Evolutionary conservation across 345 rosid species (phyloP).

Genomic region (Litchi chinensis): DNA sequence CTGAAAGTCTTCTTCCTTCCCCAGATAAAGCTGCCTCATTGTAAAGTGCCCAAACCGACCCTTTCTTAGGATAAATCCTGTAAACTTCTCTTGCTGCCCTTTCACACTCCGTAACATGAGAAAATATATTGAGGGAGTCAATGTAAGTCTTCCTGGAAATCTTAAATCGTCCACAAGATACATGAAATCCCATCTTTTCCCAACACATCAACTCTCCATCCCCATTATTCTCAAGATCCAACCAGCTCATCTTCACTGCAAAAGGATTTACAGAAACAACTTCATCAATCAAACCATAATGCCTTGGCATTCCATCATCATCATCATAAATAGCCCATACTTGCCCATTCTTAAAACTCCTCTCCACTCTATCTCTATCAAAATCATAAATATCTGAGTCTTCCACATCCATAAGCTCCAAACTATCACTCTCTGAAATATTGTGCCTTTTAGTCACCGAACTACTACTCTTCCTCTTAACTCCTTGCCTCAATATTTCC

Average conservation of each 20-base stretch:
- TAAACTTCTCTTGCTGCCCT: constrained; percentile 77
- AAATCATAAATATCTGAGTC: constrained; percentile 67
- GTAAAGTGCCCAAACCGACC: constrained; percentile 82
- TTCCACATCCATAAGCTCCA: constrained; percentile 39
- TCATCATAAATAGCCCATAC: constrained; percentile 76
- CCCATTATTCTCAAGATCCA: constrained; percentile 51
- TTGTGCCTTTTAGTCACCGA: constrained; percentile 18
- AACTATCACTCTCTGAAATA: constrained; percentile 28
- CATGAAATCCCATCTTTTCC: constrained; percentile 47
- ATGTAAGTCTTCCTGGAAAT: constrained; percentile 44
- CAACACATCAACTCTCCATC: constrained; percentile 48
- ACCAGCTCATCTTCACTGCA: constrained; percentile 66
- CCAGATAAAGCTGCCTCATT: constrained; percentile 34
- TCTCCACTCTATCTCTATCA: constrained; percentile 59
- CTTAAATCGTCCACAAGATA: constrained; percentile 72
- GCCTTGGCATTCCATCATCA: constrained; percentile 69
- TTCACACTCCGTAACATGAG: constrained; percentile 72
- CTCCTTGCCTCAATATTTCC: constrained; percentile 20
- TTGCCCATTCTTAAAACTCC: constrained; percentile 77
- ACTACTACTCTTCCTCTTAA: constrained; percentile 23
- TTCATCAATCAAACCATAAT: constrained; percentile 77
- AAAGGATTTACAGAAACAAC: constrained; percentile 74
- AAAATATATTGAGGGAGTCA: constrained; percentile 58
- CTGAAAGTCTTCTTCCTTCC: constrained; percentile 39
- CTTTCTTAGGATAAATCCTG: constrained; percentile 81